Conservation (phyloP, 116 monocot species). For the Phalaenopsis hybrid region DNA sequence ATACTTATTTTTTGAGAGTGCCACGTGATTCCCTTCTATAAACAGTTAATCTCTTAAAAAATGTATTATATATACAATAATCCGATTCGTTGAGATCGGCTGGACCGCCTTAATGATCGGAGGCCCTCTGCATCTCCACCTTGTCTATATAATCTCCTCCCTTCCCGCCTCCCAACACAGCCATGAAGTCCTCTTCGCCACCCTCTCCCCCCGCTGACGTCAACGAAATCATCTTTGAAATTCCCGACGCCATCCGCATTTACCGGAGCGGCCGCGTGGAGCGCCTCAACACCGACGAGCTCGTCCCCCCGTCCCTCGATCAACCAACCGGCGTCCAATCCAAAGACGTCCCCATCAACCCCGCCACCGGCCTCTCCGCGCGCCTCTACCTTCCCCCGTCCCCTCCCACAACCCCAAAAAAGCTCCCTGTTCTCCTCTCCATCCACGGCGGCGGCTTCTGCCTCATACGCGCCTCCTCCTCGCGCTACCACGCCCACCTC, state of each 20-base stretch:
- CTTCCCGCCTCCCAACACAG: background rate
- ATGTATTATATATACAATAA: too few relatives aligned
- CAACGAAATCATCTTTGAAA: background rate
- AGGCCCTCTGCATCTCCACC: too few relatives aligned
- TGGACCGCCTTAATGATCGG: too few relatives aligned
- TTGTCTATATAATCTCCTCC: too few relatives aligned
- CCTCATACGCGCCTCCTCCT: too few relatives aligned
- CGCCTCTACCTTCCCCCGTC: conserved; percentile 5
- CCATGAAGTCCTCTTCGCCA: background rate
- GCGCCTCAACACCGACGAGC: background rate
- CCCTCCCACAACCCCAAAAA: too few relatives aligned
- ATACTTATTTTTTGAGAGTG: too few relatives aligned
- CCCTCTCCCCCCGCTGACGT: background rate
- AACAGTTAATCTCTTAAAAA: too few relatives aligned
- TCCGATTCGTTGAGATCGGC: too few relatives aligned
- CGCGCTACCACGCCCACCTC: background rate
- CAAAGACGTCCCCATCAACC: conserved; percentile 10
- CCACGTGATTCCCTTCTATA: too few relatives aligned
- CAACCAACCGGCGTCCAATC: conserved; percentile 1
- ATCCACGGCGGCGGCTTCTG: too few relatives aligned
- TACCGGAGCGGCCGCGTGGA: conserved; percentile 9
- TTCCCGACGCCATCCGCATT: background rate
- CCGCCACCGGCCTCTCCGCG: conserved; percentile 1
- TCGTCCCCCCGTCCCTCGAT: conserved; percentile 8
- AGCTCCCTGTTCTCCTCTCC: too few relatives aligned